Evolutionary conservation across 1,284 basidiomycete species (phyloP).

Genomic region (Fomitopsis palustris): DNA sequence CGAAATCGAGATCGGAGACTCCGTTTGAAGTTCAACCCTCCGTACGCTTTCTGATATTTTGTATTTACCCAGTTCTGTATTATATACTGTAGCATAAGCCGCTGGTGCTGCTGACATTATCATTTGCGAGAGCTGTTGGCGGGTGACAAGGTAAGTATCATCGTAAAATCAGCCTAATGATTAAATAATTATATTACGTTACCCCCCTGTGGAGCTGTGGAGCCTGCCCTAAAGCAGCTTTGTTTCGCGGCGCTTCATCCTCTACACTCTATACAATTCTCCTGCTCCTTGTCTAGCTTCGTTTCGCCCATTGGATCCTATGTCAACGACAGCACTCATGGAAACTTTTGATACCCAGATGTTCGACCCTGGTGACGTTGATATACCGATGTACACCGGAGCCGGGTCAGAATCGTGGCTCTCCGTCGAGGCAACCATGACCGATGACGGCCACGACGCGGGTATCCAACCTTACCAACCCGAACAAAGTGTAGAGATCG

Average conservation of each 20-base stretch:
- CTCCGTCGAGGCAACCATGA: constrained; percentile 58
- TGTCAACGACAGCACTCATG: constrained; percentile 33
- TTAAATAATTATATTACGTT: background rate
- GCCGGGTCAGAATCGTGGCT: constrained; percentile 49
- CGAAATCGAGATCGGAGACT: too few relatives aligned
- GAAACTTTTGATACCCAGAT: constrained; percentile 66
- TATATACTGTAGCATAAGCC: too few relatives aligned
- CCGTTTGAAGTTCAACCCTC: too few relatives aligned
- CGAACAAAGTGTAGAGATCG: constrained; percentile 56
- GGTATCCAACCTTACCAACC: constrained; percentile 25
- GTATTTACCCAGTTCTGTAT: too few relatives aligned
- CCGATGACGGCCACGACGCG: constrained; percentile 43
- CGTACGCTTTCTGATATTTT: too few relatives aligned
- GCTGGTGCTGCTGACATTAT: too few relatives aligned
- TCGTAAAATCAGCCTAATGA: background rate
- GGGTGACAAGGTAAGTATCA: too few relatives aligned
- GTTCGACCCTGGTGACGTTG: constrained; percentile 58
- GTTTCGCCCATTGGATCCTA: constrained; percentile 8
- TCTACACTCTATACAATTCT: background rate
- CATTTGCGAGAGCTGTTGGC: too few relatives aligned
- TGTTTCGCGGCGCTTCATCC: background rate
- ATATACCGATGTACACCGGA: constrained; percentile 56
- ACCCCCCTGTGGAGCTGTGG: background rate
- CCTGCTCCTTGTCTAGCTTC: background rate
- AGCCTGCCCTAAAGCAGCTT: background rate